Percentiles rank a stretch among this genome's conserved stretches.
phyloP scores from a whole-genome alignment of 352 stramenopile species.

The Phytophthora macrochlamydospora region DNA sequence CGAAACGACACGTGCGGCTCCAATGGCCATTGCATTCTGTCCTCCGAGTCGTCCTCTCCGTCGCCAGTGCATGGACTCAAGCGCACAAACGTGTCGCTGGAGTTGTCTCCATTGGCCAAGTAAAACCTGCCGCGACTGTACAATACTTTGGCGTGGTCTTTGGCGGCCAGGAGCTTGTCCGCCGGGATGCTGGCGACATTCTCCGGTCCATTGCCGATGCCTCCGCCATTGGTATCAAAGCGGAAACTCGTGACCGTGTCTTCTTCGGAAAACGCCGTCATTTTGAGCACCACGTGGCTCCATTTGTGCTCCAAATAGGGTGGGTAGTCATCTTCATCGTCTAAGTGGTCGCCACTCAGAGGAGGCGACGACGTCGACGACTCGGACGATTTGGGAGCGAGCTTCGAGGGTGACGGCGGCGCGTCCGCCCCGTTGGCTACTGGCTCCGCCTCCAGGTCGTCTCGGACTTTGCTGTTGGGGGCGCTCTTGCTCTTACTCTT shows the following conservation, averaged over 20 bases:
- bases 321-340: conserved; percentile 32
- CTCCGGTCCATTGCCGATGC: conserved; percentile 49
- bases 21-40: conserved; percentile 84
- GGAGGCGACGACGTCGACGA: conserved; percentile 6
- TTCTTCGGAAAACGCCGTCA: conserved; percentile 81
- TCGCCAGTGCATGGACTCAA: conserved; percentile 45
- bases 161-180: conserved; percentile 60
- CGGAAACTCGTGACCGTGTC: conserved; percentile 78
- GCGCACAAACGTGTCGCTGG: conserved; percentile 74
- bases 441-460: conserved; percentile 14
- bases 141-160: conserved; percentile 63
- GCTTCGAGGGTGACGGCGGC: conserved; percentile 20
- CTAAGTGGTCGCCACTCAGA: conserved; percentile 19
- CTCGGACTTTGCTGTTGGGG: conserved; percentile 16
- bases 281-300: conserved; percentile 83
- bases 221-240: conserved; percentile 55
- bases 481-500: conserved; percentile 29
- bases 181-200: conserved; percentile 79
- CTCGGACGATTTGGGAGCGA: conserved; percentile 12
- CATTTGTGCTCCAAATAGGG: conserved; percentile 51
- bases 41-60: conserved; percentile 43
- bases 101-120: conserved; percentile 52
- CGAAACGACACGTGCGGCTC: conserved; percentile 66
- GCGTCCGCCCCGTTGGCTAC: conserved; percentile 18
- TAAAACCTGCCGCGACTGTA: conserved; percentile 71